A percentile compares a stretch with the other conserved stretches of the same genome.
Conservation (phyloP, 2,329 filamentous ascomycete species). For the Phaeosphaeria sp. region DNA sequence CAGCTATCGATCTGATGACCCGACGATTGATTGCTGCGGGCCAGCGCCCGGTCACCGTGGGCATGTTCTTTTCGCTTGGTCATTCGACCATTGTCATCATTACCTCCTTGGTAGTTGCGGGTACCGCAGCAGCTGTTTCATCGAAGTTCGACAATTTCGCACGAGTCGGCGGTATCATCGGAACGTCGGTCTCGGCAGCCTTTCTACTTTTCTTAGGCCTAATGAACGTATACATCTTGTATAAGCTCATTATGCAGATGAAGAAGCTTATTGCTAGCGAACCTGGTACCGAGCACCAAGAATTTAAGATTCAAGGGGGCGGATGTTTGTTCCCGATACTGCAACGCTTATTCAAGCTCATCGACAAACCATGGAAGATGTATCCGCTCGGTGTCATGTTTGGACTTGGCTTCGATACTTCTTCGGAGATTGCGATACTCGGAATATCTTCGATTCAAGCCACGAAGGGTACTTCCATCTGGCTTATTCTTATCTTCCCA, state of each 20-base stretch:
- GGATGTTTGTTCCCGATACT: constrained; percentile 77
- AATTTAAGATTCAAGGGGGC: constrained; percentile 75
- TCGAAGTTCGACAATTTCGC: constrained; percentile 81
- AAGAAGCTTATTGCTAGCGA: constrained; percentile 63
- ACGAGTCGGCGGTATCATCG: constrained; percentile 84
- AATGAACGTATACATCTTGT: constrained; percentile 86
- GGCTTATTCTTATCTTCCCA: constrained; percentile 93
- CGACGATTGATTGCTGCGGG: constrained; percentile 84
- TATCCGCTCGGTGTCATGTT: constrained; percentile 85
- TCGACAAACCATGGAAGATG: constrained; percentile 89
- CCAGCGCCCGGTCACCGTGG: constrained; percentile 86
- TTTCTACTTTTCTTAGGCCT: constrained; percentile 83
- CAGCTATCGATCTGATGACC: constrained; percentile 94
- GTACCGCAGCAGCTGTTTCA: constrained; percentile 82
- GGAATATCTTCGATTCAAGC: constrained; percentile 90
- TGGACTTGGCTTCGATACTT: constrained; percentile 93
- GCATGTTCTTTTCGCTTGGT: constrained; percentile 91
- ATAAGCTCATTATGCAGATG: constrained; percentile 75
- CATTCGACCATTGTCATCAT: constrained; percentile 92
- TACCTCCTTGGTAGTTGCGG: constrained; percentile 90
- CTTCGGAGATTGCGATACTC: constrained; percentile 88
- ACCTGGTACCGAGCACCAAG: constrained; percentile 55
- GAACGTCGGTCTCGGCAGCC: constrained; percentile 81
- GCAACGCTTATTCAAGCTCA: constrained; percentile 76
- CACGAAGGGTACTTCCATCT: constrained; percentile 84